Evolutionary conservation across 768 basidiomycete genomes (phyloP).

Genomic region (Punctularia strigosozonata): DNA sequence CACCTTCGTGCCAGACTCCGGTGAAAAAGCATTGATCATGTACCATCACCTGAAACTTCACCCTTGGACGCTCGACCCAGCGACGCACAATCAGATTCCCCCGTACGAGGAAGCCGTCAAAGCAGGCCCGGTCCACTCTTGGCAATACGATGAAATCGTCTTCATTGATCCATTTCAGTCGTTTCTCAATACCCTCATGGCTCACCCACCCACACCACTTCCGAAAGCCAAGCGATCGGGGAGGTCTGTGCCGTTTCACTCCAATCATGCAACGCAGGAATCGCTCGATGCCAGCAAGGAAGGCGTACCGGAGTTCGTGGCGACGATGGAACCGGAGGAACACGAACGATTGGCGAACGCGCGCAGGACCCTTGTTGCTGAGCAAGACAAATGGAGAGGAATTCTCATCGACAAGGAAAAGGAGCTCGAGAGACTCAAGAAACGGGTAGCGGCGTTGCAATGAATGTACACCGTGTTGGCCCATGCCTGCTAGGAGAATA

Average conservation of each 20-base stretch:
- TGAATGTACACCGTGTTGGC: too few species aligned
- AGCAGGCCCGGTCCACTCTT: conserved; percentile 78
- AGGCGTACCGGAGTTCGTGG: conserved; percentile 74
- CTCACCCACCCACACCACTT: conserved; percentile 76
- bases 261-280: conserved; percentile 37
- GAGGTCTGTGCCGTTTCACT: conserved; percentile 62
- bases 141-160: conserved; percentile 98
- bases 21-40: conserved; percentile 79
- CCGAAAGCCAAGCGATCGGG: conserved; percentile 50
- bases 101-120: conserved; percentile 57
- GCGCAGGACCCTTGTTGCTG: conserved; percentile 51
- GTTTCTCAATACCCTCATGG: conserved; percentile 71
- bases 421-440: conserved; percentile 62
- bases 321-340: conserved; percentile 82
- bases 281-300: conserved; percentile 55
- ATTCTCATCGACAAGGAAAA: conserved; percentile 72
- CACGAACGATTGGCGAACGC: conserved; percentile 70
- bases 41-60: conserved; percentile 95
- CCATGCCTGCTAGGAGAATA: too few species aligned
- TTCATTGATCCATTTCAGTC: conserved; percentile 88
- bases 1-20: conserved; percentile 79
- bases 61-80: conserved; percentile 81
- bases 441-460: conserved; percentile 24
- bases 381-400: conserved; percentile 64
- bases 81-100: too few species aligned